A percentile compares a stretch with the other conserved stretches of the same genome.
Evolutionary conservation across 257 asterid genomes (phyloP).

Genomic region (Ajuga chamaepitys): DNA sequence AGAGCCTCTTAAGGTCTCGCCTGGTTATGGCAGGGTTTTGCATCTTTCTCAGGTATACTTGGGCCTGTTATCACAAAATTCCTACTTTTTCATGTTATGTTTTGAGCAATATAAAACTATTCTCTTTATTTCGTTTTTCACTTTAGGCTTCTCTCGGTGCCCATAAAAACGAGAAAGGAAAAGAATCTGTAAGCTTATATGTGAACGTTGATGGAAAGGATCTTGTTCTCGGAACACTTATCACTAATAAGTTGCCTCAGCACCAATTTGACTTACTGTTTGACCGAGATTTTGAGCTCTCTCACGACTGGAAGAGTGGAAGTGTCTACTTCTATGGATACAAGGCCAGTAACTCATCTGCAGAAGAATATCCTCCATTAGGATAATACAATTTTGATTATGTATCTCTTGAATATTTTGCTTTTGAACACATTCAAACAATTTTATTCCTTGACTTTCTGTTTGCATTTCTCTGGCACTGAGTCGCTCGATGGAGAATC

Average conservation of each 20-base stretch:
- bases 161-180: constrained; percentile 42
- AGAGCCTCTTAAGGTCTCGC: constrained; percentile 38
- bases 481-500: constrained; percentile 27
- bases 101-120: neutral
- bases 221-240: constrained; percentile 71
- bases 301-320: constrained; percentile 76
- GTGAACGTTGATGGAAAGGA: constrained; percentile 54
- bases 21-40: constrained; percentile 45
- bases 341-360: constrained; percentile 39
- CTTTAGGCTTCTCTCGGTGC: constrained; percentile 71
- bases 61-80: neutral
- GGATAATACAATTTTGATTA: neutral
- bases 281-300: constrained; percentile 47
- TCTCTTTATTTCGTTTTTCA: neutral
- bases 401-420: neutral
- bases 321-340: constrained; percentile 71
- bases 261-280: constrained; percentile 66
- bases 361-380: constrained; percentile 59
- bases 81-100: neutral
- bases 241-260: constrained; percentile 65
- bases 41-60: constrained; percentile 72
- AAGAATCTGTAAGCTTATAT: constrained; percentile 36
- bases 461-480: constrained; percentile 17
- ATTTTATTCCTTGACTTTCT: constrained; percentile 43
- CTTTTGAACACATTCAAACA: neutral